Conservation (phyloP, 31 red algal species). For the Endocladia muricata region DNA sequence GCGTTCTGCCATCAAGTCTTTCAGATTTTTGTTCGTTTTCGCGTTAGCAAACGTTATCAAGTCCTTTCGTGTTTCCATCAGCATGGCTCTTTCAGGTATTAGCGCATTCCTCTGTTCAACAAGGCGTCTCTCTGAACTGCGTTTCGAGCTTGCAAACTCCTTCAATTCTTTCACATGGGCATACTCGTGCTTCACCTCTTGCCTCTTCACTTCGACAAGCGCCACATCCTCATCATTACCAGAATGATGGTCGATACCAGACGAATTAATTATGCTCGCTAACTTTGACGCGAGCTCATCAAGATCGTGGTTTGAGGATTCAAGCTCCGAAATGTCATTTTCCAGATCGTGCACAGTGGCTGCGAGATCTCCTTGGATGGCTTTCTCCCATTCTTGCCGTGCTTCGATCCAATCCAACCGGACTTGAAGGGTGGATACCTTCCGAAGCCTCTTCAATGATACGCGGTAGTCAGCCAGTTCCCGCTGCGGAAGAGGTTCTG, state of each 20-base stretch:
- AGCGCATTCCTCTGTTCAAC: not conserved
- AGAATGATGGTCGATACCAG: not conserved
- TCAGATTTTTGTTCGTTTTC: not conserved
- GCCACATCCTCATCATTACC: not conserved
- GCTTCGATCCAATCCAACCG: constrained; percentile 37
- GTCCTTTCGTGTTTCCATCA: not conserved
- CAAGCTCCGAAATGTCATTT: not conserved
- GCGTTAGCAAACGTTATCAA: not conserved
- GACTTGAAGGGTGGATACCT: constrained; percentile 24
- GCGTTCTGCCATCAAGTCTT: not conserved
- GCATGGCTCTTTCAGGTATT: not conserved
- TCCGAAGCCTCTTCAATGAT: constrained; percentile 26
- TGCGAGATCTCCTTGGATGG: constrained; percentile 5
- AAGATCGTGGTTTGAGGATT: not conserved
- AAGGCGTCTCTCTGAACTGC: not conserved
- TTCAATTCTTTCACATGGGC: not conserved
- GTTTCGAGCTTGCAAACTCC: not conserved
- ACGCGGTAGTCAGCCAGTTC: constrained; percentile 14
- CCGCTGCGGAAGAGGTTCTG: not conserved
- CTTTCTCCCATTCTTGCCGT: constrained; percentile 35
- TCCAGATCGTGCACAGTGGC: not conserved
- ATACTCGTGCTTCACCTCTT: not conserved
- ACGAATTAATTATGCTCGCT: not conserved
- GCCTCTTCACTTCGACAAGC: not conserved
- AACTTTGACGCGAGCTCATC: constrained; percentile 6